A percentile compares a stretch with the other conserved stretches of the same genome.
phyloP scores from a whole-genome alignment of 192 early-diverging fungal genomes.

The Haplosporangium gracile region DNA sequence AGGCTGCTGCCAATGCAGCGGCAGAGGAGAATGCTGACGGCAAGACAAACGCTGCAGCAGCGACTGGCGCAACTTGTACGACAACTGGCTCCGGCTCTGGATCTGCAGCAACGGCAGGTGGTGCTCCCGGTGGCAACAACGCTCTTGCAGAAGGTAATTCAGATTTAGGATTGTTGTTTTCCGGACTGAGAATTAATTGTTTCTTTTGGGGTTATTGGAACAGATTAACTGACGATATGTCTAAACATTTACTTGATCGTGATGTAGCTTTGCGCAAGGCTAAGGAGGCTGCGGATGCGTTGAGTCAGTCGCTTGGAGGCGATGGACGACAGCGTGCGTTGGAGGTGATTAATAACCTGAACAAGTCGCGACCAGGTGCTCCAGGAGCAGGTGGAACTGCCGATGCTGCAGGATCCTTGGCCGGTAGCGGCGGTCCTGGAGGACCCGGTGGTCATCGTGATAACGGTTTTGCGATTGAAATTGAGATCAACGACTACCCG shows the following conservation, averaged over 20 bases:
- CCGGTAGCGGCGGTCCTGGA: not conserved
- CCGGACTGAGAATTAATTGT: no score
- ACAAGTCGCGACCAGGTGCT: conserved; percentile 60
- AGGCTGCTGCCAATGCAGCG: conserved; percentile 52
- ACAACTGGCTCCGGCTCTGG: not conserved
- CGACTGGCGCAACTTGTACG: not conserved
- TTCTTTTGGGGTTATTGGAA: no score
- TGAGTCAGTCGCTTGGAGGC: conserved; percentile 35
- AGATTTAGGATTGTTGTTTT: not conserved
- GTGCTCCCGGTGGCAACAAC: conserved; percentile 7
- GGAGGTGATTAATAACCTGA: conserved; percentile 51
- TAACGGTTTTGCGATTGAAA: conserved; percentile 80
- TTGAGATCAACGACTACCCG: conserved; percentile 98
- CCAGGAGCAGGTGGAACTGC: conserved; percentile 69
- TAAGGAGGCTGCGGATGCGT: conserved; percentile 47
- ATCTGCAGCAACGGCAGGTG: not conserved
- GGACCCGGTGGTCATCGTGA: conserved; percentile 54
- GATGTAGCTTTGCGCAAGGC: conserved; percentile 35
- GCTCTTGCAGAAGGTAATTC: conserved; percentile 30
- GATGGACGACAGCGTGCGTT: conserved; percentile 43
- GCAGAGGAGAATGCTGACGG: conserved; percentile 25
- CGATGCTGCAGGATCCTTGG: conserved; percentile 22
- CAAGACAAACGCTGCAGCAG: conserved; percentile 9
- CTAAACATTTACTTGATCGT: not conserved
- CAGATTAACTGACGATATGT: not conserved